Evolutionary conservation across 805 yeast genomes (phyloP).

Genomic region (Wilhelminamyces savonicus): DNA sequence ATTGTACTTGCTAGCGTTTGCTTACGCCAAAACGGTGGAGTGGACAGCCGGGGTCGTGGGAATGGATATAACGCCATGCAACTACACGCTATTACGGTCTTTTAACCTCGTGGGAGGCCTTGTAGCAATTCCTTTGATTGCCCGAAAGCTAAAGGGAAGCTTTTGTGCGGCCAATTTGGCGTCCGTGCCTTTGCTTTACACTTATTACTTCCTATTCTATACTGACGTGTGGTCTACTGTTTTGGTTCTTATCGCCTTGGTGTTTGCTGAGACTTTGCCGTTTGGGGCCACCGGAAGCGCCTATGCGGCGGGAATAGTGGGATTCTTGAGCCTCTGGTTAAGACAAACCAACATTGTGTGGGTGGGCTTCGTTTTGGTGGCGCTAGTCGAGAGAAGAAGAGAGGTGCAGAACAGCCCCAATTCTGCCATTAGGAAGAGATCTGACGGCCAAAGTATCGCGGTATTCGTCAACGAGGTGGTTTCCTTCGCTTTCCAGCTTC

Average conservation of each 20-base stretch:
- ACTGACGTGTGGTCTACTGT: conserved; percentile 93
- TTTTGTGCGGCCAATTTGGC: conserved; percentile 23
- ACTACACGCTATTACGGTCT: conserved; percentile 20
- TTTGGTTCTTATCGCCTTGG: conserved; percentile 50
- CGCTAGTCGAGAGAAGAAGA: conserved; percentile 45
- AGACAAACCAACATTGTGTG: conserved; percentile 92
- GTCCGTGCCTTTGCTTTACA: conserved; percentile 63
- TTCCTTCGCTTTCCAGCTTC: conserved; percentile 1
- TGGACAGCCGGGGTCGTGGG: conserved; percentile 27
- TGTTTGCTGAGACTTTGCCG: conserved; percentile 32
- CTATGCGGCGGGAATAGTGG: conserved; percentile 44
- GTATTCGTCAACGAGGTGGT: no score
- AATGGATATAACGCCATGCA: conserved; percentile 3
- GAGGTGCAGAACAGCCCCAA: conserved; percentile 15
- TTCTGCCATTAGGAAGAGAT: conserved; percentile 14
- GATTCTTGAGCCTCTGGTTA: conserved; percentile 61
- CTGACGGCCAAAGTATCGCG: background rate
- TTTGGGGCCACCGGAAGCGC: conserved; percentile 16
- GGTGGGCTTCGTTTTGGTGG: conserved; percentile 57
- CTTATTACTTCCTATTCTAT: conserved; percentile 75
- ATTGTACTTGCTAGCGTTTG: conserved; percentile 48
- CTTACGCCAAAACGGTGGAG: conserved; percentile 30
- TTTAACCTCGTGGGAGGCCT: conserved; percentile 66
- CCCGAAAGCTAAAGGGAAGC: conserved; percentile 6
- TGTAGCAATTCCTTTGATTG: conserved; percentile 43